These are phyloP conservation scores for Leptomonas pyrrhocoris DNA, from an alignment of 208 protist genomes.

Conservation along the genomic window DNA sequence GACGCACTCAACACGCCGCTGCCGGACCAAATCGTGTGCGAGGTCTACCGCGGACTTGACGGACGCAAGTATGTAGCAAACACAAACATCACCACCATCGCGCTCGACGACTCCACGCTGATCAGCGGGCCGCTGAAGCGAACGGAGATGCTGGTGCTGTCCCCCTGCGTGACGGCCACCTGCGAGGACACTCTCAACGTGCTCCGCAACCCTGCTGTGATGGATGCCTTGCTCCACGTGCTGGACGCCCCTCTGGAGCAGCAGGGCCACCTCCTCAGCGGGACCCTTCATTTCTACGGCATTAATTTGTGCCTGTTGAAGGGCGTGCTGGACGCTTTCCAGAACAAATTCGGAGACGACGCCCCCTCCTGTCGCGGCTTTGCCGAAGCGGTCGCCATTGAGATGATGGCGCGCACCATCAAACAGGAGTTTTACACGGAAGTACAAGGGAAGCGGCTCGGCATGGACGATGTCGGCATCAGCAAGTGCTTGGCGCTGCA, in stretches of 20 bases:
- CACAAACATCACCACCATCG: constrained; percentile 77
- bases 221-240: constrained; percentile 40
- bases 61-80: constrained; percentile 80
- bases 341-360: constrained; percentile 8
- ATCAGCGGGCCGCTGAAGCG: constrained; percentile 76
- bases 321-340: constrained; percentile 46
- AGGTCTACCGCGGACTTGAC: constrained; percentile 84
- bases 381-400: constrained; percentile 43
- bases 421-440: constrained; percentile 87
- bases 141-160: constrained; percentile 76
- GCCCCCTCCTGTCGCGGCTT: constrained; percentile 20
- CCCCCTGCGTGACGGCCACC: constrained; percentile 51
- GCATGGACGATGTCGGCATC: constrained; percentile 52
- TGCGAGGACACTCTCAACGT: constrained; percentile 57
- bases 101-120: constrained; percentile 47
- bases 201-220: constrained; percentile 42
- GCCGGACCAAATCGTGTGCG: constrained; percentile 48
- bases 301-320: constrained; percentile 82
- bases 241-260: constrained; percentile 27
- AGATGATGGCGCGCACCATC: constrained; percentile 76
- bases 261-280: constrained; percentile 19
- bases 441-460: constrained; percentile 79
- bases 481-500: constrained; percentile 42
- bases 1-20: constrained; percentile 76
- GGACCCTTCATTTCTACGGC: constrained; percentile 60